Evolutionary conservation across 257 asterid genomes (phyloP), one percentile per base, ranked within the genome.

Genomic region (Pogostemon cablin): DNA sequence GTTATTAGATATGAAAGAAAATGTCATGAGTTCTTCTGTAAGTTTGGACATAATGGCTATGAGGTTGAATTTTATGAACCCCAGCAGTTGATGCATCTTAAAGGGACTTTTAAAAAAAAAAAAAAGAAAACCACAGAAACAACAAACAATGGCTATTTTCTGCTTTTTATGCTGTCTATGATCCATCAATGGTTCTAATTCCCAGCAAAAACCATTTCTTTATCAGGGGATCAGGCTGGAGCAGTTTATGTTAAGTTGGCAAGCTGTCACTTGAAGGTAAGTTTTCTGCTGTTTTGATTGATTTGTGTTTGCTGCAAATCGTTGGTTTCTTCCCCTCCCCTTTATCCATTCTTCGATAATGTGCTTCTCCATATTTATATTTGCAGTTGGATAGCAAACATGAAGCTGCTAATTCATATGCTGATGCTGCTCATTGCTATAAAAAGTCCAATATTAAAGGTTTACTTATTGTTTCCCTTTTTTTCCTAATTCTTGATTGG

Each of bases 151-250:
- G 15, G 15, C 15, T 15, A 15, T 15, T 15, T 15, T 15, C 15
- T 15, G 47, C 49, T 40, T 49, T 35, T 60, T 48, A 43, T 41
- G 39, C 40, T 54, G 39, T 42, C 65, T 48, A 62, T 73, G 60
- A 44, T 41, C 15, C 17, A 40, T 40, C 57, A 10, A 64, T 71
- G 50, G 3, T 61, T 61, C 11, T 71, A 48, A 57, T 12, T 10
- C 62, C 38, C 34, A 48, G 43, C 40, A 20, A 40, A 32, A 57
- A 41, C 20, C 47, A 8, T 10, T 12, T 62, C 57, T 73, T 55
- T 69, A 48, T 67, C 88, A 92, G 98, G 97, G 97, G 98, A 90
- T 85, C 90, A 81, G 63, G 98, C 98, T 62, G 98, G 93, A 70
- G 90, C 93, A 7, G 88, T 75, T 71, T 90, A 87, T 80, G 86